Percentiles rank a stretch among this genome's conserved stretches.
Conservation (phyloP, 2,329 filamentous ascomycete species). For the Aspergillus sp. region DNA sequence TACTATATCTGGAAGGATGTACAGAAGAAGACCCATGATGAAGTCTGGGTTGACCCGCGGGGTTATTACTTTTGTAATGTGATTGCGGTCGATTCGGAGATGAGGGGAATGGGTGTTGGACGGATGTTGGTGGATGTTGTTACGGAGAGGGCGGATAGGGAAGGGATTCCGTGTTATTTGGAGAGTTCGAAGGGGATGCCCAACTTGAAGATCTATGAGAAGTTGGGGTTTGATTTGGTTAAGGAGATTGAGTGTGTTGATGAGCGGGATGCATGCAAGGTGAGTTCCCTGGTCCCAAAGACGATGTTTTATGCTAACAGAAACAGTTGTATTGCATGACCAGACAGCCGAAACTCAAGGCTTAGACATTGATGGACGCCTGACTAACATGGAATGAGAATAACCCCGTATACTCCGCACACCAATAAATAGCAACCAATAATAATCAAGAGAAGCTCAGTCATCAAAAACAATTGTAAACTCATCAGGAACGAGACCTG, state of each 20-base stretch:
- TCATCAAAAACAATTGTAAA: too few species aligned
- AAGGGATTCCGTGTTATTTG: slow-evolving; percentile 61
- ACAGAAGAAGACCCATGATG: slow-evolving; percentile 55
- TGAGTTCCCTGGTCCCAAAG: slow-evolving; percentile 20
- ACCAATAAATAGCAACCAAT: neutral
- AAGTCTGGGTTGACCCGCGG: slow-evolving; percentile 57
- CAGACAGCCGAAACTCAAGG: slow-evolving; percentile 12
- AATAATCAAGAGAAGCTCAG: too few species aligned
- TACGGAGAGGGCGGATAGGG: slow-evolving; percentile 55
- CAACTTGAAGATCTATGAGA: slow-evolving; percentile 64
- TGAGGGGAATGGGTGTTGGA: slow-evolving; percentile 61
- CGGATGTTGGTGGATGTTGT: slow-evolving; percentile 58
- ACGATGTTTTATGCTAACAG: neutral
- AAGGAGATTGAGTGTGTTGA: slow-evolving; percentile 63
- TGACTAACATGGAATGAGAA: neutral
- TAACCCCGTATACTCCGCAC: neutral
- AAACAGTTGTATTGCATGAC: slow-evolving; percentile 18
- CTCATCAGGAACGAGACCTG: too few species aligned
- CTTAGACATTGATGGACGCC: neutral
- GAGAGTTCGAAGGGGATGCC: slow-evolving; percentile 63
- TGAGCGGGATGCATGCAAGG: slow-evolving; percentile 48
- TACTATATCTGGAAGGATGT: slow-evolving; percentile 68
- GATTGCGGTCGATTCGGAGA: slow-evolving; percentile 59
- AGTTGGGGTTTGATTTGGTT: slow-evolving; percentile 59
- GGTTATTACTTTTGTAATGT: slow-evolving; percentile 76